A percentile compares a stretch with the other conserved stretches of the same genome.
phyloP scores from a whole-genome alignment of 2,329 filamentous ascomycete species.

The Xylariaceae sp. region DNA sequence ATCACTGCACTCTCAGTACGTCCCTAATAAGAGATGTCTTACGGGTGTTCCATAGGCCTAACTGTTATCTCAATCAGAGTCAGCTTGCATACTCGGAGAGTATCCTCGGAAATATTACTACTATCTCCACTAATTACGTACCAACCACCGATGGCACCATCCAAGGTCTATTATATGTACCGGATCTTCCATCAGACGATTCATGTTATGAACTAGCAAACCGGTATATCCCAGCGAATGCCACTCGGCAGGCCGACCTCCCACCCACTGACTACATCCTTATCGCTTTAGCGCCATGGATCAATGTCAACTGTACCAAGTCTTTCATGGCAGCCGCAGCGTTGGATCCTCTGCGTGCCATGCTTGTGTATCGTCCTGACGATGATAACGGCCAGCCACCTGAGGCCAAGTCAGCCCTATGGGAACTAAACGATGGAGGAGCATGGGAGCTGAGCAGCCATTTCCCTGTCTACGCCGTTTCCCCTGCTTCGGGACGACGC shows the following conservation, averaged over 20 bases:
- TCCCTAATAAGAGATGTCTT: slow-evolving; percentile 28
- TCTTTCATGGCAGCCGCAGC: slow-evolving; percentile 72
- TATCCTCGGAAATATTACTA: slow-evolving; percentile 69
- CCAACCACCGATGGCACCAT: slow-evolving; percentile 66
- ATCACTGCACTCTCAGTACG: slow-evolving; percentile 63
- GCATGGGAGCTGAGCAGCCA: slow-evolving; percentile 74
- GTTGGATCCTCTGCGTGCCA: slow-evolving; percentile 64
- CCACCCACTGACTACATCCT: slow-evolving; percentile 73
- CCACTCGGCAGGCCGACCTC: slow-evolving; percentile 74
- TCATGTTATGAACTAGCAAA: slow-evolving; percentile 69
- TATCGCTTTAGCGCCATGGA: slow-evolving; percentile 88
- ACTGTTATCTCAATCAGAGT: slow-evolving; percentile 37
- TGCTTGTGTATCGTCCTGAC: slow-evolving; percentile 68
- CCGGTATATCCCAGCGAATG: slow-evolving; percentile 75
- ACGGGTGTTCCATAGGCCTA: slow-evolving; percentile 30
- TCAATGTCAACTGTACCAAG: slow-evolving; percentile 73
- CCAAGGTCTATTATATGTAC: slow-evolving; percentile 85
- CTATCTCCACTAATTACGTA: slow-evolving; percentile 73
- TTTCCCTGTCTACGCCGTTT: slow-evolving; percentile 85
- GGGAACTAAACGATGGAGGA: slow-evolving; percentile 73
- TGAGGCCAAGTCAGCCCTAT: slow-evolving; percentile 65
- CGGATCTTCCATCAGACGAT: slow-evolving; percentile 65
- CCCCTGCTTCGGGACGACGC: slow-evolving; percentile 67
- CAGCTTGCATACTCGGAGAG: slow-evolving; percentile 61
- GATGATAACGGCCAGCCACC: slow-evolving; percentile 69